Evolutionary conservation across 805 yeast species (phyloP).

Genomic region (Metschnikowia baotianmanensis): DNA sequence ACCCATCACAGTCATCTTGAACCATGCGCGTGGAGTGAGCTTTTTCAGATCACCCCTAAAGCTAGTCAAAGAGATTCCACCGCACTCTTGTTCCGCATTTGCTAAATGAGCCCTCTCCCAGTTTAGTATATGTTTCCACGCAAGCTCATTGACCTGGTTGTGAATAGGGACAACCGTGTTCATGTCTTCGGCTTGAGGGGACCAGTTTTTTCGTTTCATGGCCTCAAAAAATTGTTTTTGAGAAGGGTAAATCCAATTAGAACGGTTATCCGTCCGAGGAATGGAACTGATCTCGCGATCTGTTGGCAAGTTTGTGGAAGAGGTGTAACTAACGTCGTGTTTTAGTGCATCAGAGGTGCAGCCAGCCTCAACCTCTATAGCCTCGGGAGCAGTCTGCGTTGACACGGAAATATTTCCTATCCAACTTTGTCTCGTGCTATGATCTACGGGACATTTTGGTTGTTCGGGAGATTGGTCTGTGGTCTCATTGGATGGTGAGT

Average conservation of each 20-base stretch:
- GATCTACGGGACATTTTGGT: conserved; percentile 68
- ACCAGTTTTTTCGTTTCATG: conserved; percentile 87
- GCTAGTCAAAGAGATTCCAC: conserved; percentile 79
- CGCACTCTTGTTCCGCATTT: conserved; percentile 52
- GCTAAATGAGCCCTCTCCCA: conserved; percentile 74
- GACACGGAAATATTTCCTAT: conserved; percentile 30
- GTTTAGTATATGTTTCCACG: conserved; percentile 77
- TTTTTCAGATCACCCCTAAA: conserved; percentile 88
- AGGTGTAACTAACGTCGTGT: conserved; percentile 26
- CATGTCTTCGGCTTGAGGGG: conserved; percentile 82
- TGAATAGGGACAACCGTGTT: conserved; percentile 89
- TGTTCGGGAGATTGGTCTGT: conserved; percentile 20
- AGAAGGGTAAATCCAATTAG: conserved; percentile 93
- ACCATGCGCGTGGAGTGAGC: conserved; percentile 81
- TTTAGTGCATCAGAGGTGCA: conserved; percentile 49
- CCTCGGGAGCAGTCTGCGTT: conserved; percentile 31
- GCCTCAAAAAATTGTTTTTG: conserved; percentile 94
- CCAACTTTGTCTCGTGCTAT: conserved; percentile 59
- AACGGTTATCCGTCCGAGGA: conserved; percentile 62
- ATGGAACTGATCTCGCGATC: conserved; percentile 78
- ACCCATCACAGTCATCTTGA: conserved; percentile 63
- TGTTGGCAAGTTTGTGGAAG: conserved; percentile 49
- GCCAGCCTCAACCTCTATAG: conserved; percentile 35
- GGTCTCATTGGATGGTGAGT: not conserved
- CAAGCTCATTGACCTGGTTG: conserved; percentile 88